Evolutionary conservation across 176 grass and related monocot genomes (phyloP).

Genomic region (Microstegium vimineum): DNA sequence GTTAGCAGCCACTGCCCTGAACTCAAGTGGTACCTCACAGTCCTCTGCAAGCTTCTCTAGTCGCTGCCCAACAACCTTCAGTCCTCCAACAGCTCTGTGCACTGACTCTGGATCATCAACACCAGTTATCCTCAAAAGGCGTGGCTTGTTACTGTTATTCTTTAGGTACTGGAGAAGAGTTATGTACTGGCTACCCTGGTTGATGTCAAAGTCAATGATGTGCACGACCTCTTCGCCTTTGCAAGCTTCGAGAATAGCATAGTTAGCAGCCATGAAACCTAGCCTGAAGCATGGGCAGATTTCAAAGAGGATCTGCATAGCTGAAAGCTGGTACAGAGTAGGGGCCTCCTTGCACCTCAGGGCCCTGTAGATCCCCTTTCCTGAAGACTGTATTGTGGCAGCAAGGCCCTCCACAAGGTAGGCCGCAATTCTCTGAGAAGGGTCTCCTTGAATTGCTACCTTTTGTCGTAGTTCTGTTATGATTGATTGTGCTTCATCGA

Average conservation of each 20-base stretch:
- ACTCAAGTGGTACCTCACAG: conserved; percentile 55
- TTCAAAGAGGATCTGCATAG: conserved; percentile 83
- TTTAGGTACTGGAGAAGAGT: conserved; percentile 48
- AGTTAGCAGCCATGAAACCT: conserved; percentile 73
- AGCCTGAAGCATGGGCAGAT: conserved; percentile 75
- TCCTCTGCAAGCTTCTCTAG: conserved; percentile 64
- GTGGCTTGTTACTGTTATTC: conserved; percentile 35
- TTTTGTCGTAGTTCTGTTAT: conserved; percentile 64
- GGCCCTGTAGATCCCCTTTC: conserved; percentile 61
- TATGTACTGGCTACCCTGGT: conserved; percentile 82
- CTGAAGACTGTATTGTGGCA: conserved; percentile 68
- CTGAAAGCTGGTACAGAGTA: conserved; percentile 60
- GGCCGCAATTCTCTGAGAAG: conserved; percentile 62
- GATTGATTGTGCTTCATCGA: conserved; percentile 56
- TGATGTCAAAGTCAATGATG: conserved; percentile 85
- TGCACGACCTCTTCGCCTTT: conserved; percentile 66
- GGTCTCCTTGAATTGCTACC: conserved; percentile 74
- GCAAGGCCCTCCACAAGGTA: conserved; percentile 74
- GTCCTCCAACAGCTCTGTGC: conserved; percentile 59
- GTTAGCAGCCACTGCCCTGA: conserved; percentile 50
- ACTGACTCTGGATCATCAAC: conserved; percentile 80
- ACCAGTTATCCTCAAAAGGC: conserved; percentile 61
- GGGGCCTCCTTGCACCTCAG: conserved; percentile 77
- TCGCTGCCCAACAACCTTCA: conserved; percentile 60
- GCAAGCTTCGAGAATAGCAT: conserved; percentile 64